Evolutionary conservation across 768 basidiomycete genomes (phyloP), one percentile per base, ranked within the genome.

Genomic region (Lyophyllum shimeji): DNA sequence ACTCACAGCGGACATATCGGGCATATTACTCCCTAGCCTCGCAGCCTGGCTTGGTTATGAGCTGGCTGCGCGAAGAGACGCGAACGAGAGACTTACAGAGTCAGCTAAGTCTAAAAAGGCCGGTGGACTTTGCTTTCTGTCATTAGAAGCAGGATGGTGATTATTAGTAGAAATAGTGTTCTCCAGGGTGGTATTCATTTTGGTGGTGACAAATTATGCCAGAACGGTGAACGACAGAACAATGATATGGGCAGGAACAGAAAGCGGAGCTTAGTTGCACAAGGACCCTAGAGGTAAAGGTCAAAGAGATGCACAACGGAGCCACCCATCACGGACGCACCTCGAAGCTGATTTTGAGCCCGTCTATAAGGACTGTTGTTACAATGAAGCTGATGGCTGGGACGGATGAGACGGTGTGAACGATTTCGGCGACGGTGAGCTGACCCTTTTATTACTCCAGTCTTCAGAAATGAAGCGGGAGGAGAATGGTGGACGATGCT

Each of bases 21-120:
- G 82, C 76, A 89, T 83, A 82, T 89, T 91, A 79, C 83, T 87
- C 71, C 88, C 89, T 67, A 91, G 75, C 72, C 90, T 86, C 69
- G 89, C 89, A 70, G 88, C 85, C 92, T 92, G 65, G 40, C 55
- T 55, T 34, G 25, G 60, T 64, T 50, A 63, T 63, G 60, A 67
- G 53, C 60, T 56, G 52, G 49, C 51, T 54, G 49, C 42, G 53
- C 33, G 46, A 59, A 62, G 59, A 58, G 21, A 52, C 18, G 60
- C 31, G 59, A 44, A 60, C 31, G 59, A 44, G 43, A 42, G 55
- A 52, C 40, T 53, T 70, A 94, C 93, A 63, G 93, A 93, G 76
- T 95, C 93, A 57, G 93, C 93, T 65, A 95, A 85, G 79, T 95
- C 93, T 74, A 95, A 80, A 75, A 95, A 95, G 55, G 93, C 93